Conservation (phyloP, 768 basidiomycete species). For the Epithele typhae region DNA sequence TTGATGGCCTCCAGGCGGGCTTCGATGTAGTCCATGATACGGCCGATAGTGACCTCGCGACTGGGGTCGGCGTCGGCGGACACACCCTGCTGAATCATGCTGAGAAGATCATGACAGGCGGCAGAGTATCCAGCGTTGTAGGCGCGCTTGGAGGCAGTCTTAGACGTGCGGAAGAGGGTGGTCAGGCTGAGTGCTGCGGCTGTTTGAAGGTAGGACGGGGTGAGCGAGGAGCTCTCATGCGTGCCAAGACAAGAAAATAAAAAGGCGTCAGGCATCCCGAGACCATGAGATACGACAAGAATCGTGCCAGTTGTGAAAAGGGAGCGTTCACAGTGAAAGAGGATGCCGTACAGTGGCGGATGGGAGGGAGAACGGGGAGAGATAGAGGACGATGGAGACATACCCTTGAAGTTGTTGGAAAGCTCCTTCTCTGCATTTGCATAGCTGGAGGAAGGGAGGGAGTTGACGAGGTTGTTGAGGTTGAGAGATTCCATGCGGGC, state of each 20-base stretch:
- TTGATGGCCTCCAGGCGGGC: conserved; percentile 74
- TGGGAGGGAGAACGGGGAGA: conserved; percentile 9
- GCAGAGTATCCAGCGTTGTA: conserved; percentile 79
- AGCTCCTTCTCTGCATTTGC: conserved; percentile 82
- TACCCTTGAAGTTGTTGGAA: conserved; percentile 79
- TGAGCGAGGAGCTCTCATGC: background rate
- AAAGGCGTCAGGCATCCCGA: too few relatives aligned
- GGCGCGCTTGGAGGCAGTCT: conserved; percentile 71
- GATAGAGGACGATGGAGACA: background rate
- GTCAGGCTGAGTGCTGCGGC: conserved; percentile 84
- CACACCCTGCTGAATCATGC: conserved; percentile 81
- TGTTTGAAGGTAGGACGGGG: conserved; percentile 25
- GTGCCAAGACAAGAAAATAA: background rate
- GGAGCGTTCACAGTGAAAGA: background rate
- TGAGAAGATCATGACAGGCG: conserved; percentile 75
- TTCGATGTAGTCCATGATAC: conserved; percentile 84
- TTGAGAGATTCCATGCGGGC: conserved; percentile 43
- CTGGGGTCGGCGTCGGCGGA: conserved; percentile 48
- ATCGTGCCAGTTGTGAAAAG: too few relatives aligned
- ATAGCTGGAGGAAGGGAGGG: conserved; percentile 61
- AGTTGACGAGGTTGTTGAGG: conserved; percentile 73
- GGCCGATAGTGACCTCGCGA: conserved; percentile 68
- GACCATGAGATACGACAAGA: too few relatives aligned
- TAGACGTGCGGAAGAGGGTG: conserved; percentile 76
- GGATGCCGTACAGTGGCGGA: conserved; percentile 12